These are phyloP conservation scores for Mycocentrospora acerina DNA, from an alignment of 2,329 filamentous ascomycete species.

Conservation along the genomic window DNA sequence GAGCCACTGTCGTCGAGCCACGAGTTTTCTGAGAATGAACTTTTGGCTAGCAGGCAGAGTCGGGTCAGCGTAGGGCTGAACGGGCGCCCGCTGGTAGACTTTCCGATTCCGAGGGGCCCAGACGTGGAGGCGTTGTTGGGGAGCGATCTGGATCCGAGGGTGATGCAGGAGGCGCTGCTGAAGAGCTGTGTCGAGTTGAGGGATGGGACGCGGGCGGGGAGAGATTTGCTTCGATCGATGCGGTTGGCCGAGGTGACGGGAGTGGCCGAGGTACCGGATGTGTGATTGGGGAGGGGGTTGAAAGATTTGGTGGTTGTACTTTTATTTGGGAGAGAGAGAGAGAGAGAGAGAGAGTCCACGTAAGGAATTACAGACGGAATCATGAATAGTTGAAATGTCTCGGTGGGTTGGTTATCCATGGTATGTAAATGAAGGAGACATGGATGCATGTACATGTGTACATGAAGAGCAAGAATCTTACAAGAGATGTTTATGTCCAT, in stretches of 20 bases:
- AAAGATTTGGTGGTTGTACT: too few relatives aligned
- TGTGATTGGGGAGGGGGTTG: too few relatives aligned
- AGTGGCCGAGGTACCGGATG: too few relatives aligned
- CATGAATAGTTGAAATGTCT: too few relatives aligned
- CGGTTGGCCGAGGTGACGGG: slow-evolving; percentile 25
- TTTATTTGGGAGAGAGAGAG: too few relatives aligned
- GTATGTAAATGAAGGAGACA: too few relatives aligned
- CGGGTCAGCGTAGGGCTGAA: slow-evolving; percentile 32
- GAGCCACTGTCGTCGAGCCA: slow-evolving; percentile 25
- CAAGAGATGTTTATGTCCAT: too few relatives aligned
- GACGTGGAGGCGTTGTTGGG: slow-evolving; percentile 29
- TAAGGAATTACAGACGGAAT: too few relatives aligned
- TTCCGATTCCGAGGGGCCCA: slow-evolving; percentile 34
- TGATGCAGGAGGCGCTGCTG: slow-evolving; percentile 30
- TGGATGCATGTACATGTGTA: too few relatives aligned
- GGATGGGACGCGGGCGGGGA: slow-evolving; percentile 30
- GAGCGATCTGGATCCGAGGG: slow-evolving; percentile 15
- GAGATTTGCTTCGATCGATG: slow-evolving; percentile 37
- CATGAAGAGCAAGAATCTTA: too few relatives aligned
- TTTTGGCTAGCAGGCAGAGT: slow-evolving; percentile 15
- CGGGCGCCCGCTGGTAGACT: slow-evolving; percentile 37
- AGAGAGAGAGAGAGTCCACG: too few relatives aligned
- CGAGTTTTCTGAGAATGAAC: slow-evolving; percentile 12
- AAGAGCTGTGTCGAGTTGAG: slow-evolving; percentile 33
- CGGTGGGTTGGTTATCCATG: too few relatives aligned